These are phyloP conservation scores for Penicillium sp. DNA, from an alignment of 2,329 filamentous ascomycete species.

Conservation along the genomic window DNA sequence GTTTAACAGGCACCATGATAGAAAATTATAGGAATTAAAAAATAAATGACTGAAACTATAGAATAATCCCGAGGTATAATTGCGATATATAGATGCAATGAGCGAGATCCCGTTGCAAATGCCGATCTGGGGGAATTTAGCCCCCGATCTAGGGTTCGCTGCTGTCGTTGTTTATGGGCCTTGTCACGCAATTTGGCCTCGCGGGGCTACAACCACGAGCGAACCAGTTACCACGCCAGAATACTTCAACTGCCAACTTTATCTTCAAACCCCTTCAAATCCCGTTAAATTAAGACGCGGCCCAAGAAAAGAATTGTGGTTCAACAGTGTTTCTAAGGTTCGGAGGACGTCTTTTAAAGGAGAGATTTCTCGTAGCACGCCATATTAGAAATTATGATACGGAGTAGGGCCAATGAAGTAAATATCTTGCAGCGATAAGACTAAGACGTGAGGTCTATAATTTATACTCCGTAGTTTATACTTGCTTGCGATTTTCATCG, in stretches of 20 bases:
- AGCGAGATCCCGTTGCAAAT: not conserved
- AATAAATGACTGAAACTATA: not conserved
- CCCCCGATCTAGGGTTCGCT: not conserved
- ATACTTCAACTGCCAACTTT: not conserved
- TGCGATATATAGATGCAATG: not conserved
- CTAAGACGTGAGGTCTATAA: not conserved
- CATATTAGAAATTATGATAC: not conserved
- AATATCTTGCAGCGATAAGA: not conserved
- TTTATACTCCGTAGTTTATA: not conserved
- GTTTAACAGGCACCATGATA: not conserved
- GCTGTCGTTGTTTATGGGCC: not conserved
- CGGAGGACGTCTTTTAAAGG: not conserved
- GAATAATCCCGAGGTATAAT: not conserved
- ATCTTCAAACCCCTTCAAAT: not conserved
- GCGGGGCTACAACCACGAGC: not conserved
- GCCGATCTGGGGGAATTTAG: not conserved
- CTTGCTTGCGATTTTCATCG: not conserved
- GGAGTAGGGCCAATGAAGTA: not conserved
- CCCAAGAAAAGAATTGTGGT: not conserved
- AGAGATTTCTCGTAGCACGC: not conserved
- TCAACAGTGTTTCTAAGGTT: not conserved
- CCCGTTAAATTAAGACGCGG: not conserved
- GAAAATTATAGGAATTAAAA: not conserved
- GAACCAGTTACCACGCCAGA: not conserved
- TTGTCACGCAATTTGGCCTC: not conserved